Conservation (phyloP, 176 grass and related monocot genomes). For the Alloteropsis semialata region DNA sequence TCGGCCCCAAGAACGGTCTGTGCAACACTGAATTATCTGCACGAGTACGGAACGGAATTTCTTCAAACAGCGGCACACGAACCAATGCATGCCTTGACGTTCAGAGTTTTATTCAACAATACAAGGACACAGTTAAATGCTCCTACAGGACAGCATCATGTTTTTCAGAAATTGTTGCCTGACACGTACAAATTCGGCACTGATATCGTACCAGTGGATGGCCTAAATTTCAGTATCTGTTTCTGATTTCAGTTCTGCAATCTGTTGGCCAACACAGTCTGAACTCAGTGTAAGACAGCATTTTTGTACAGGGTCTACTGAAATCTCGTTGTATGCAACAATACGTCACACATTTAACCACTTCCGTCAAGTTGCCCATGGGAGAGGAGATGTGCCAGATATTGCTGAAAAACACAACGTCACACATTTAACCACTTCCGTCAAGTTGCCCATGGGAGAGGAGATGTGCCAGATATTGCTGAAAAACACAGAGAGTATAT, state of each 20-base stretch:
- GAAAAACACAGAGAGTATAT: constrained; percentile 12
- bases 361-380: no score
- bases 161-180: background rate
- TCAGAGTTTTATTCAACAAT: constrained; percentile 13
- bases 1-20: background rate
- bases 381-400: no score
- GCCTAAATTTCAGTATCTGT: background rate
- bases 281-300: background rate
- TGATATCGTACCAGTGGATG: background rate
- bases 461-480: constrained; percentile 92
- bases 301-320: background rate
- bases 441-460: constrained; percentile 77
- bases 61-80: background rate
- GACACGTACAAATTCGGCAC: background rate
- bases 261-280: background rate
- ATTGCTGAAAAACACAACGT: no score
- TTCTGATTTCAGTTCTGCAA: background rate
- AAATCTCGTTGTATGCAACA: background rate
- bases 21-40: background rate
- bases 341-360: background rate
- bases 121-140: background rate
- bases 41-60: background rate
- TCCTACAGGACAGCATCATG: background rate
- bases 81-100: background rate
- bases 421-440: constrained; percentile 66